Evolutionary conservation across 1,139 yeast species (phyloP).

Genomic region (Suhomyces coccinellae): DNA sequence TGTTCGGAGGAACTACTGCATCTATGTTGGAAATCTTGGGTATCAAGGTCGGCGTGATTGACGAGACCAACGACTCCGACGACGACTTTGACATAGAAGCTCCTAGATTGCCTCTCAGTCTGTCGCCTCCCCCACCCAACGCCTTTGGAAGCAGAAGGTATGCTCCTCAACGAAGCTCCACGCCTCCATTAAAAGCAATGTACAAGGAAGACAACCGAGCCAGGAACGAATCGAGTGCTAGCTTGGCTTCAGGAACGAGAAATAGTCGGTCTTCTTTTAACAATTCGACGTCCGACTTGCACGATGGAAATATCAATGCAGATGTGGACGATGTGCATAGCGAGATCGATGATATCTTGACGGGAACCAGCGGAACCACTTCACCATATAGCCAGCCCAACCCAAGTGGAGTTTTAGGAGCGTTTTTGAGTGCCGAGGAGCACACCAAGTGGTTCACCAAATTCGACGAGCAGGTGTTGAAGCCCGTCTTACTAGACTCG

Average conservation of each 20-base stretch:
- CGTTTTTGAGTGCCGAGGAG: constrained; percentile 62
- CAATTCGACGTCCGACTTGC: constrained; percentile 10
- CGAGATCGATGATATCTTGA: constrained; percentile 43
- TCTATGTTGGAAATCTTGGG: constrained; percentile 95
- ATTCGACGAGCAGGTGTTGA: constrained; percentile 92
- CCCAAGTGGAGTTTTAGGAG: constrained; percentile 38
- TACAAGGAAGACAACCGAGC: constrained; percentile 23
- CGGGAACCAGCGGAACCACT: constrained; percentile 12
- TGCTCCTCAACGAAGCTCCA: constrained; percentile 15
- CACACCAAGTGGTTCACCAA: constrained; percentile 90
- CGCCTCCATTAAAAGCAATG: constrained; percentile 10
- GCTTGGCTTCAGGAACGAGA: constrained; percentile 22
- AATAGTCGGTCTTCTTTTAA: constrained; percentile 6
- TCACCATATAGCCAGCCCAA: constrained; percentile 3
- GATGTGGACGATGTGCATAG: constrained; percentile 42
- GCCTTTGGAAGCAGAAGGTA: constrained; percentile 38
- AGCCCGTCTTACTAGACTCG: constrained; percentile 86
- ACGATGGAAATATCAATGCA: constrained; percentile 13
- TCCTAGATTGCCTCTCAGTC: constrained; percentile 43
- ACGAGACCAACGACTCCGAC: constrained; percentile 72
- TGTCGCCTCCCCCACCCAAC: constrained; percentile 18
- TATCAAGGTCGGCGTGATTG: constrained; percentile 87
- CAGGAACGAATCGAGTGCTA: constrained; percentile 29
- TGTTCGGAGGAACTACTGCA: constrained; percentile 98
- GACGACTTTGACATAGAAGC: constrained; percentile 96